Base-by-base conservation (phyloP, 2,329 filamentous ascomycete species). In the Nigrospora osmanthi region DNA sequence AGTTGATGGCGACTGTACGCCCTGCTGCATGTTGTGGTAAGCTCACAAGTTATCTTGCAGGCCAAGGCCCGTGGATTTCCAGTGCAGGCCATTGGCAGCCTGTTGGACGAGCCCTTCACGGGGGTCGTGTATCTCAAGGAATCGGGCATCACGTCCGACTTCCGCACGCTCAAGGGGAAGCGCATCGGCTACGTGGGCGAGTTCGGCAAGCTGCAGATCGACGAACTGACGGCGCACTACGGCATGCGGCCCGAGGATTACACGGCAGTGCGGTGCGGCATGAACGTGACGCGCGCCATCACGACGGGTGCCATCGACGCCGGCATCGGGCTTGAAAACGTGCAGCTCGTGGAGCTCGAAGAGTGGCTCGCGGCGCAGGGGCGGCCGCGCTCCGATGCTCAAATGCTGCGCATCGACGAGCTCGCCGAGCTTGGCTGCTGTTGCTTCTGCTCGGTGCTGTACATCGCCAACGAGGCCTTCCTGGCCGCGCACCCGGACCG, bases 161-260 rank as follows among this genome's bases (percentile, higher is more conserved):
- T 89, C 68, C 76, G 73, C 59, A 83, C 82, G 35, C 76, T 89
- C 54, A 84, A 83, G 65, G 85, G 83, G 54, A 88, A 87, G 69
- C 78, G 76, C 19, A 89, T 89, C 60, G 85, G 85, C 60, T 89
- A 89, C 54, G 85, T 89, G 46, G 85, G 85, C 55, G 85, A 89
- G 61, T 89, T 89, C 51, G 85, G 85, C 65, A 89, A 84, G 76
- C 88, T 89, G 61, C 85, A 89, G 68, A 88, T 89, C 53, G 86
- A 89, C 61, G 86, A 89, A 61, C 76, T 89, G 49, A 89, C 85
- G 40, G 80, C 80, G 38, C 78, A 89, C 73, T 88, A 88, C 61
- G 83, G 83, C 59, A 87, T 89, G 79, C 73, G 76, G 1, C 78
- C 84, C 0, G 65, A 70, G 6, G 84, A 89, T 68, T 89, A 89